A percentile compares a stretch with the other conserved stretches of the same genome.
Conservation (phyloP, 805 yeast genomes). For the Kurtzmaniella fragi region DNA sequence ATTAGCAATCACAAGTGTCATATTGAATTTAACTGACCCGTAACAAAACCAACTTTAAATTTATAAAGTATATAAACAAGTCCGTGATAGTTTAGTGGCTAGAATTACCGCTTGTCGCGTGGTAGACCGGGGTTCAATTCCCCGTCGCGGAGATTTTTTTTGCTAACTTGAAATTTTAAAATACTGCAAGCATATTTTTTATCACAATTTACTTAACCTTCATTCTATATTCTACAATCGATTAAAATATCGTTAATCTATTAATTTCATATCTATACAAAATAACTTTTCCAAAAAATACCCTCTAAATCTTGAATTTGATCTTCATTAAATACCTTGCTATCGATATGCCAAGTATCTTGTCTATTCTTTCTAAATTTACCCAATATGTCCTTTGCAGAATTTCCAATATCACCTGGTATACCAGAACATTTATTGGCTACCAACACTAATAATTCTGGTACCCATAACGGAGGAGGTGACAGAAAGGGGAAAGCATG, state of each 20-base stretch:
- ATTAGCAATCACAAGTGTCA: too few relatives aligned
- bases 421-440: constrained; percentile 69
- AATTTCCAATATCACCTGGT: constrained; percentile 73
- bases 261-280: constrained; percentile 43
- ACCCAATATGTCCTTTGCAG: constrained; percentile 77
- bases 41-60: too few relatives aligned
- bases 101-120: too few relatives aligned
- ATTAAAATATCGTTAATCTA: too few relatives aligned
- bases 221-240: too few relatives aligned
- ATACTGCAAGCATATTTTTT: too few relatives aligned
- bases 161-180: too few relatives aligned
- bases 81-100: too few relatives aligned
- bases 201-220: too few relatives aligned
- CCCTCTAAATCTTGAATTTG: constrained; percentile 92
- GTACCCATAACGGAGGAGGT: constrained; percentile 92
- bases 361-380: constrained; percentile 87
- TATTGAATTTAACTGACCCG: too few relatives aligned
- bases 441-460: constrained; percentile 59
- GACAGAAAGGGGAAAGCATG: constrained; percentile 86
- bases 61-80: too few relatives aligned
- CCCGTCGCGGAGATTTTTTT: constrained; percentile 1
- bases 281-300: constrained; percentile 87
- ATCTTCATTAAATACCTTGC: constrained; percentile 63
- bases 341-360: constrained; percentile 94
- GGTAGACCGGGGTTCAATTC: background rate